Percentiles rank a stretch among this genome's conserved stretches.
Evolutionary conservation across 139 green algal species (phyloP).

Genomic region (Chlorella vulgaris): DNA sequence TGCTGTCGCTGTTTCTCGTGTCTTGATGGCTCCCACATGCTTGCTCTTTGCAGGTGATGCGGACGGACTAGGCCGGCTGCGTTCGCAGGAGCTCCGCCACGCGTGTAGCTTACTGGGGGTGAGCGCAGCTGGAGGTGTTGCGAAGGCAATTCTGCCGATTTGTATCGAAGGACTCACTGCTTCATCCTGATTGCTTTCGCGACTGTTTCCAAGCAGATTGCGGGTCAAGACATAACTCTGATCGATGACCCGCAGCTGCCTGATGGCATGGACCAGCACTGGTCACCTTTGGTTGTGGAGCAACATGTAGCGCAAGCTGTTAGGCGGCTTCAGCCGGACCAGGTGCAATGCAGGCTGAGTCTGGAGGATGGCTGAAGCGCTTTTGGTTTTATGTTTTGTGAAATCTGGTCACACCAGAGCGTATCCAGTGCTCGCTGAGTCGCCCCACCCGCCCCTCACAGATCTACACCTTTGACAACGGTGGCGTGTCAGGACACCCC

Average conservation of each 20-base stretch:
- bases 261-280: conserved; percentile 42
- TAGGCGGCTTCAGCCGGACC: background rate
- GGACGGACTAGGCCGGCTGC: conserved; percentile 27
- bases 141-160: too few relatives aligned
- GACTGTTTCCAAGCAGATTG: too few relatives aligned
- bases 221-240: conserved; percentile 8
- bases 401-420: too few relatives aligned
- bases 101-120: conserved; percentile 37
- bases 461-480: conserved; percentile 62
- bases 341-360: background rate
- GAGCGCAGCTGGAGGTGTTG: background rate
- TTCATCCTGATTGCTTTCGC: too few relatives aligned
- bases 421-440: too few relatives aligned
- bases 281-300: conserved; percentile 18
- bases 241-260: conserved; percentile 44
- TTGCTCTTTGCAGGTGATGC: conserved; percentile 39
- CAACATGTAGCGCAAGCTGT: conserved; percentile 36
- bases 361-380: too few relatives aligned
- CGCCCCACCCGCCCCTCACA: too few relatives aligned
- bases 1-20: background rate
- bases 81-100: conserved; percentile 27
- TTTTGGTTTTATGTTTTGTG: too few relatives aligned
- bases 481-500: conserved; percentile 58
- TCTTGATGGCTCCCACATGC: background rate
- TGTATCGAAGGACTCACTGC: too few relatives aligned